These are phyloP conservation scores for Penicillium egyptiacum DNA, from an alignment of 495 filamentous ascomycete species.

Conservation along the genomic window DNA sequence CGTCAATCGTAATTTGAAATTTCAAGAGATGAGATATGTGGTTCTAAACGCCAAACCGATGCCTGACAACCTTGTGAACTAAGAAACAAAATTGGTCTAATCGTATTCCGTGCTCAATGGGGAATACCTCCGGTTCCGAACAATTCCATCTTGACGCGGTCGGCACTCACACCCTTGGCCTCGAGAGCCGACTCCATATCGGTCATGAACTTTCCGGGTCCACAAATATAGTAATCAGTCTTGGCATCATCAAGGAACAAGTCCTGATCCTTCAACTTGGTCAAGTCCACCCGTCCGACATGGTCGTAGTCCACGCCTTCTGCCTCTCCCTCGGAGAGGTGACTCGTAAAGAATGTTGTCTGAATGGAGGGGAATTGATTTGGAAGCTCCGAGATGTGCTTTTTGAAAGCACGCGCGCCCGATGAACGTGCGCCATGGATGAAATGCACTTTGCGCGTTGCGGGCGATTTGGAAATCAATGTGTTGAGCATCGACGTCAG, in stretches of 20 bases:
- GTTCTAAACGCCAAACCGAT: constrained; percentile 4
- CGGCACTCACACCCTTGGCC: constrained; percentile 50
- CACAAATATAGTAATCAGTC: constrained; percentile 69
- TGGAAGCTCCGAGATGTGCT: constrained; percentile 50
- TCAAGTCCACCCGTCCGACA: constrained; percentile 55
- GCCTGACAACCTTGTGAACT: no score
- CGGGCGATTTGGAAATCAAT: constrained; percentile 36
- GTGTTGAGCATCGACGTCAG: constrained; percentile 68
- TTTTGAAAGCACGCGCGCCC: constrained; percentile 40
- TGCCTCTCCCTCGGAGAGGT: constrained; percentile 44
- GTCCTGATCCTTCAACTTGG: constrained; percentile 50
- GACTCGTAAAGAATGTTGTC: constrained; percentile 40
- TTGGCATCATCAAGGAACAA: constrained; percentile 53
- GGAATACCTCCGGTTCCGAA: constrained; percentile 62
- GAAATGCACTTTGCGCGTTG: constrained; percentile 54
- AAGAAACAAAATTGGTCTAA: neutral
- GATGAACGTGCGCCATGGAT: constrained; percentile 59
- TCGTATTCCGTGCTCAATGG: neutral
- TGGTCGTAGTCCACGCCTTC: constrained; percentile 57
- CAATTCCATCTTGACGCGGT: constrained; percentile 63
- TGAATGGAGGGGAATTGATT: constrained; percentile 40
- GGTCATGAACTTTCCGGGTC: constrained; percentile 65
- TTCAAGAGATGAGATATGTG: constrained; percentile 15
- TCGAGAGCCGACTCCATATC: constrained; percentile 50
- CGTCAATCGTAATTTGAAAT: constrained; percentile 7